Base-by-base conservation (phyloP, 768 basidiomycete species). In the Agaricus blazei region DNA sequence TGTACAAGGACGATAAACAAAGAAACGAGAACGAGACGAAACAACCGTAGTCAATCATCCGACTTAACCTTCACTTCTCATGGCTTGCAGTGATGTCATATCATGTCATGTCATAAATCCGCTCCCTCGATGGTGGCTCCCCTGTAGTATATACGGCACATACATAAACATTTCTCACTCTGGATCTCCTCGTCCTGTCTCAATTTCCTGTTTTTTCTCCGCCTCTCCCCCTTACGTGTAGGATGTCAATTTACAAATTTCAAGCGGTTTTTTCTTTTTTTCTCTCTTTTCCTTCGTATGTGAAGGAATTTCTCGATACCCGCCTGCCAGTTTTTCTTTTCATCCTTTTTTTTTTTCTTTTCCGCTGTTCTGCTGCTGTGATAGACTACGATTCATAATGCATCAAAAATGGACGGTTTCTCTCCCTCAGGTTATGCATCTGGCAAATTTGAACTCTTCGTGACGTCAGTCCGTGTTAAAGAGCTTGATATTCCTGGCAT, bases 341-440 rank as follows among this genome's bases (percentile, higher is more conserved):
- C 15, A 12, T 28, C 19, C 45, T 3, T 34, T 34, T 24, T 31
- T 14, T 23, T 11, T 31, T 34, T 44, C 44, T 11, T 40, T 36
- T 49, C 12, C 19, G 15, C 9, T 49, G 11, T 34, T 34, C 7
- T 11, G 34, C 24, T 56, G 41, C 34, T 50, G 54, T 50, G 45
- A 56, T 56, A 56, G 48, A 49, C 43, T 56, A 50, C 54, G 37
- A 49, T 24, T 41, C 36, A 34, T 56, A 49, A 50, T 45, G 37
- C 54, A 55, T 49, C 34, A n/a, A 43, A 50, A 56, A 47, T 40
- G 52, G 52, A 54, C 52, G 2, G 31, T 37, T 37, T 14, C 7
- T 7, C 38, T 9, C 29, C 23, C 9, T 9, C n/a, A 28, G 4
- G 23, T 26, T 53, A 4, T 48, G 19, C 19, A 19, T 19, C 19